phyloP scores from a whole-genome alignment of 2,329 filamentous ascomycete species.

The Exophiala xenobiotica region DNA sequence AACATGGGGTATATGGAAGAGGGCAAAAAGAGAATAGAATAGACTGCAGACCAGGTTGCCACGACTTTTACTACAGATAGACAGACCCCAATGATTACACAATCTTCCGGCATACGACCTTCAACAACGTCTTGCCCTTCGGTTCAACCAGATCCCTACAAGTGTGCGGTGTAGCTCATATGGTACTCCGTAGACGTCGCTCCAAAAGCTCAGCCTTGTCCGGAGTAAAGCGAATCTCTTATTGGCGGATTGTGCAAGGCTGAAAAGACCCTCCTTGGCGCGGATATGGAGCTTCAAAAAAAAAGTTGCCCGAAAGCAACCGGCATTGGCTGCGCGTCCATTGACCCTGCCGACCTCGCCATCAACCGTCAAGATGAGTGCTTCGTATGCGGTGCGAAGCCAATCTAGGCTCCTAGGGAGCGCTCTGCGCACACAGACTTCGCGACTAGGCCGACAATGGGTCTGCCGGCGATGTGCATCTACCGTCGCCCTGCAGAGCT shows the following conservation, averaged over 20 bases:
- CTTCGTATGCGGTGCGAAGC: constrained; percentile 24
- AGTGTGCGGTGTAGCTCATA: neutral
- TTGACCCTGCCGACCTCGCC: neutral
- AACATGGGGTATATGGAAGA: constrained; percentile 86
- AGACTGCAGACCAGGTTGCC: neutral
- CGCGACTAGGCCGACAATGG: constrained; percentile 38
- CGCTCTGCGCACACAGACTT: constrained; percentile 38
- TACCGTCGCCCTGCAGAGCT: constrained; percentile 13
- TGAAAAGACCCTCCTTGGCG: neutral
- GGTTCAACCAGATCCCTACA: no score
- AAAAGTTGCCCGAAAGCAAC: constrained; percentile 1
- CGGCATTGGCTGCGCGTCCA: neutral
- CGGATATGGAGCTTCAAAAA: constrained; percentile 11
- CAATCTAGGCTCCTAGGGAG: constrained; percentile 29
- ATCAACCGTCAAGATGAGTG: constrained; percentile 27
- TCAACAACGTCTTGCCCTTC: no score
- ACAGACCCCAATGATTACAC: neutral
- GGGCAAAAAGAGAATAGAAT: constrained; percentile 95
- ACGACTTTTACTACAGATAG: neutral
- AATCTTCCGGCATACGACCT: neutral
- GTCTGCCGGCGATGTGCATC: constrained; percentile 40
- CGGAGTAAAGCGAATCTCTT: neutral
- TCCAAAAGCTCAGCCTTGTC: neutral
- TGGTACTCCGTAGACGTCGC: neutral
- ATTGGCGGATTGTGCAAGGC: neutral